These are phyloP conservation scores for Saururus chinensis DNA, from an alignment of 164 flowering plant genomes.

Conservation along the genomic window DNA sequence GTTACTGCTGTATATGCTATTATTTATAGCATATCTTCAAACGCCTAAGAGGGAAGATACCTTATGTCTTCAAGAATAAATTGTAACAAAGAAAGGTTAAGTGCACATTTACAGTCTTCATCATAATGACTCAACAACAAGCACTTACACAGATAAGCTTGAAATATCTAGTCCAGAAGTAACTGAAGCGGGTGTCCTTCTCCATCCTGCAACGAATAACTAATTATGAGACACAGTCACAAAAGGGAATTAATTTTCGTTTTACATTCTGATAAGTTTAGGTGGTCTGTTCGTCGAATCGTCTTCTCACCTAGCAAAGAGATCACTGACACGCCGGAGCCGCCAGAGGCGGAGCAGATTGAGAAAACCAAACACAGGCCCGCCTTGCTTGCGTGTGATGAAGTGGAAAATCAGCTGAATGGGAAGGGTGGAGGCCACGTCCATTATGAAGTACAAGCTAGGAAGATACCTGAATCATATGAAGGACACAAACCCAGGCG, in stretches of 20 bases:
- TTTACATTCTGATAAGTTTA: background rate
- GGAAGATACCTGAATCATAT: conserved; percentile 36
- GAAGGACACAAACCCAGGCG: background rate
- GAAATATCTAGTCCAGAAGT: conserved; percentile 56
- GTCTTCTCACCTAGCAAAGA: conserved; percentile 45
- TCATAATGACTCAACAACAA: background rate
- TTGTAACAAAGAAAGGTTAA: too few species aligned
- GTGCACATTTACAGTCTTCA: too few species aligned
- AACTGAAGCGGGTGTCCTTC: conserved; percentile 79
- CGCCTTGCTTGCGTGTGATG: conserved; percentile 25
- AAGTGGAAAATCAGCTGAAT: conserved; percentile 38
- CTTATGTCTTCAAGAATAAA: too few species aligned
- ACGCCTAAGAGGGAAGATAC: too few species aligned
- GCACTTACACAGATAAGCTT: conserved; percentile 8
- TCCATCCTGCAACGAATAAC: conserved; percentile 44
- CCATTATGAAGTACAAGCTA: conserved; percentile 53
- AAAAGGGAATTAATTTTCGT: too few species aligned
- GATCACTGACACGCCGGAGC: conserved; percentile 60
- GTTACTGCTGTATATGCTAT: too few species aligned
- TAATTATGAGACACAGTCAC: background rate
- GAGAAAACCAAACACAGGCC: conserved; percentile 52
- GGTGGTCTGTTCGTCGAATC: too few species aligned
- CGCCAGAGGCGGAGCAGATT: conserved; percentile 84
- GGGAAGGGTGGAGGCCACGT: conserved; percentile 72
- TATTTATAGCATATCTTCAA: too few species aligned